Base-by-base conservation (phyloP, 306 rosid species). In the Vigna nakashimae region DNA sequence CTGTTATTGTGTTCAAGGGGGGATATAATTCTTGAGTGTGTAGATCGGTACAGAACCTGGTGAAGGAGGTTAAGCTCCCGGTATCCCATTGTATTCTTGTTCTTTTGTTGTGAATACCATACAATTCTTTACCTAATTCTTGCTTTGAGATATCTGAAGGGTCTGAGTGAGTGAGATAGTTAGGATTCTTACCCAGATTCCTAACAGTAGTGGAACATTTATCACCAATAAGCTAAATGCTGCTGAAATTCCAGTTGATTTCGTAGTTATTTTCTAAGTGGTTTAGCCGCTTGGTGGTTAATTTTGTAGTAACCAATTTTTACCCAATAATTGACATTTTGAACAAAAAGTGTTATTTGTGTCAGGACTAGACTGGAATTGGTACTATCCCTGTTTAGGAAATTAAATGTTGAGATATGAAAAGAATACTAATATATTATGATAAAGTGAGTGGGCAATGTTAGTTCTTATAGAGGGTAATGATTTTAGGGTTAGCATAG, bases 341-440 rank as follows among this genome's bases (percentile, higher is more conserved):
- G n/a, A 69, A 46, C 42, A 22, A 82, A 28, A 8, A n/a, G 1
- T 20, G 71, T 46, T 65, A 72, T 50, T 62, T 80, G 28, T 53
- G 40, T 28, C 38, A 1, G n/a, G 48, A 20, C 74, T 43, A 11
- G 15, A 26, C 63, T 79, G 52, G 69, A 79, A 18, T 69, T 40
- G 11, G 60, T 30, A 69, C 59, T 72, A 40, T 58, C 7, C 3
- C 24, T 17, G 70, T 18, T 45, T 32, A 2, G n/a, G 52, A n/a
- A 24, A 11, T 42, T 52, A 40, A 48, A 20, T 22, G 1, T 50
- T 20, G 18, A 69, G 16, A n/a, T 62, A 57, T 80, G 69, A 77
- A 50, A 28, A 26, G 14, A 56, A n/a, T 30, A n/a, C 64, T 49
- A 24, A 43, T 63, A 26, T 26, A 26, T 26, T 42, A 3, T 42